Evolutionary conservation across 2,329 filamentous ascomycete genomes (phyloP).

Genomic region (Amesomyces nigricolor): DNA sequence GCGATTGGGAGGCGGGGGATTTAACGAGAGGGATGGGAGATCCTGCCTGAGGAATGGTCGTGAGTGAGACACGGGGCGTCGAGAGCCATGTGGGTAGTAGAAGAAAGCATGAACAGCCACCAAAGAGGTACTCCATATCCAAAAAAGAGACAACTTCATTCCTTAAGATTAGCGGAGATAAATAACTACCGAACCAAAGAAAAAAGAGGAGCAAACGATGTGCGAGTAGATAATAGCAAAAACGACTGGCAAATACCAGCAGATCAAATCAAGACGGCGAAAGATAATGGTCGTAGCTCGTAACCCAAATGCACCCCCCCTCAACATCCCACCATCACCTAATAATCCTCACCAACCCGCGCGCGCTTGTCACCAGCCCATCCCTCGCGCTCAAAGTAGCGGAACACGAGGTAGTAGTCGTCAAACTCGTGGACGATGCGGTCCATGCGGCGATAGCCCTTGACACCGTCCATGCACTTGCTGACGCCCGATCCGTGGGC

Average conservation of each 20-base stretch:
- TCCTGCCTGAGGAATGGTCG: not conserved
- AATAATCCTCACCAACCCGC: constrained; percentile 49
- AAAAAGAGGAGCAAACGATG: not conserved
- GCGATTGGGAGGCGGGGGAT: not conserved
- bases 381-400: constrained; percentile 89
- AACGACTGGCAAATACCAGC: not conserved
- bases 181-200: not conserved
- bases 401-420: constrained; percentile 93
- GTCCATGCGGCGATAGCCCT: constrained; percentile 83
- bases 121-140: not conserved
- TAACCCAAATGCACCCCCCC: not conserved
- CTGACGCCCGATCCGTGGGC: constrained; percentile 34
- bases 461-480: constrained; percentile 66
- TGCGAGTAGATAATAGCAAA: not conserved
- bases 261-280: not conserved
- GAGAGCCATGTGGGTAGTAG: not conserved
- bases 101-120: not conserved
- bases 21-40: not conserved
- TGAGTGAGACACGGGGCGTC: not conserved
- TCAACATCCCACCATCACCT: not conserved
- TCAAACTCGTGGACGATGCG: constrained; percentile 96
- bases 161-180: not conserved
- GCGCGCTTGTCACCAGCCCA: constrained; percentile 54
- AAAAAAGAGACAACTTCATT: not conserved
- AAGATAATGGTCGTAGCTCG: not conserved